phyloP scores from a whole-genome alignment of 257 asterid genomes.

The Avicennia marina region DNA sequence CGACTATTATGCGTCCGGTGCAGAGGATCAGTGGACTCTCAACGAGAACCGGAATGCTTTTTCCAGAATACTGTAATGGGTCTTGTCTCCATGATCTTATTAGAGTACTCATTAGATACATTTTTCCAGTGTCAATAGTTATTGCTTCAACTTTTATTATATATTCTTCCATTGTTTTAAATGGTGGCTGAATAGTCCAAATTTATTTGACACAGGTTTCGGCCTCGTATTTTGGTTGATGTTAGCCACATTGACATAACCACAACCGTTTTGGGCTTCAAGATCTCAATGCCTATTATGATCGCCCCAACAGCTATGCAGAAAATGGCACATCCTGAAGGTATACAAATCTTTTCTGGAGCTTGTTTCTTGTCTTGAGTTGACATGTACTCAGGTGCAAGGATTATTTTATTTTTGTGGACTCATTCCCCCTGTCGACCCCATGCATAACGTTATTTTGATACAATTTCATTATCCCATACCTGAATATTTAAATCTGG shows the following conservation, averaged over 20 bases:
- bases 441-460: too few relatives aligned
- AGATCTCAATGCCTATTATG: conserved; percentile 87
- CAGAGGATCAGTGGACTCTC: conserved; percentile 81
- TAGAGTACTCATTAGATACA: not conserved
- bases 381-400: not conserved
- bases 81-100: conserved; percentile 11
- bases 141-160: not conserved
- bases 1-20: conserved; percentile 69
- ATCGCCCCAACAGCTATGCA: conserved; percentile 93
- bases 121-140: not conserved
- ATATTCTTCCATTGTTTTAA: not conserved
- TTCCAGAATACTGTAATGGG: conserved; percentile 55
- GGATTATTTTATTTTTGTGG: not conserved
- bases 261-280: conserved; percentile 56
- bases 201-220: conserved; percentile 38
- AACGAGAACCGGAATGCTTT: conserved; percentile 57
- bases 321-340: conserved; percentile 93
- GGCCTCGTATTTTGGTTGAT: conserved; percentile 82
- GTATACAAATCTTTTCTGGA: conserved; percentile 26
- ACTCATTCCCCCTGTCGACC: too few relatives aligned
- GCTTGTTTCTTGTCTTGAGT: conserved; percentile 2
- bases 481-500: too few relatives aligned
- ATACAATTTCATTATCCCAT: too few relatives aligned
- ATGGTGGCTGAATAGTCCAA: not conserved
- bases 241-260: conserved; percentile 62